A percentile compares a stretch with the other conserved stretches of the same genome.
phyloP scores from a whole-genome alignment of 1,284 basidiomycete genomes.

The Polyporus tsugae region DNA sequence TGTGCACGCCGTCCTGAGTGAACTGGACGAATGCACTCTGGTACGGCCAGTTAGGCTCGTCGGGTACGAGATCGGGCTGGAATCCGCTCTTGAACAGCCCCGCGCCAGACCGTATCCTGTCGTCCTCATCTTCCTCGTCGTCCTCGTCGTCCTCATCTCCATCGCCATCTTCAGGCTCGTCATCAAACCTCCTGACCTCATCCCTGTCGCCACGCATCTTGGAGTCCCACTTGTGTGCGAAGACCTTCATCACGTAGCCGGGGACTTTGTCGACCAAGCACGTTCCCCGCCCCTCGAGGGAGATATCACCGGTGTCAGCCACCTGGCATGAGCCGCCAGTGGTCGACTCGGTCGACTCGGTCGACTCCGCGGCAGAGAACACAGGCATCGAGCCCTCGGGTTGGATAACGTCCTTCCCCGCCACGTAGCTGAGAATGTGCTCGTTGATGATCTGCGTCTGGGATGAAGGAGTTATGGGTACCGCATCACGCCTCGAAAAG shows the following conservation, averaged over 20 bases:
- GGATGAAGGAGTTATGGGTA: background rate
- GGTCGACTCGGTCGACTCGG: background rate
- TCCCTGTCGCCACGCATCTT: no score
- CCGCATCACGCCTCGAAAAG: background rate
- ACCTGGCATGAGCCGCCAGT: no score
- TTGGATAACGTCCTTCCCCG: background rate
- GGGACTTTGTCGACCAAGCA: background rate
- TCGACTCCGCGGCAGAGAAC: background rate
- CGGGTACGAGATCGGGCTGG: background rate
- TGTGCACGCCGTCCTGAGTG: background rate
- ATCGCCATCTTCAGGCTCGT: no score
- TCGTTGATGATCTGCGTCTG: background rate
- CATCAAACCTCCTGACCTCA: no score
- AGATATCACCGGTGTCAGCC: no score
- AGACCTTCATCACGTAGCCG: constrained; percentile 5
- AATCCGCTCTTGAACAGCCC: background rate
- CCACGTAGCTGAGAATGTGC: background rate
- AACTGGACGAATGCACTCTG: constrained; percentile 6
- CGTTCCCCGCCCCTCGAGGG: background rate
- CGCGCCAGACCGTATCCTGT: constrained; percentile 6
- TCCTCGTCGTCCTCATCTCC: background rate
- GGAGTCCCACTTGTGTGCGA: background rate
- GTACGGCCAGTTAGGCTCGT: constrained; percentile 10
- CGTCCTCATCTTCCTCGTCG: background rate
- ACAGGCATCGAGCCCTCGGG: no score